These are phyloP conservation scores for Candida ponderosae DNA, from an alignment of 805 yeast species.

Conservation along the genomic window DNA sequence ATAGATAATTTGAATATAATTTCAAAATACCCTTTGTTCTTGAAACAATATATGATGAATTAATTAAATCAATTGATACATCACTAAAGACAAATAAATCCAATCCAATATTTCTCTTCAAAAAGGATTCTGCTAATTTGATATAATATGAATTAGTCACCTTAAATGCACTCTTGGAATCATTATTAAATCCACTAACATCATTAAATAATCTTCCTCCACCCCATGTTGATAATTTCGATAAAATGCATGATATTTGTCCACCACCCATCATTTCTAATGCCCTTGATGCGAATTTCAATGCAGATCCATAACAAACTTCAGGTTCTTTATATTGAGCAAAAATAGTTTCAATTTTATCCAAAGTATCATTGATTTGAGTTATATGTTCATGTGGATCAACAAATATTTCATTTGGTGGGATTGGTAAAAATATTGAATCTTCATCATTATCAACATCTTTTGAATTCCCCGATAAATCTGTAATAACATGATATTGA, in stretches of 20 bases:
- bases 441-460: constrained; percentile 5
- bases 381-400: constrained; percentile 61
- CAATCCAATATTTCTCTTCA: constrained; percentile 56
- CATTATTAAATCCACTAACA: constrained; percentile 26
- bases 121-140: constrained; percentile 47
- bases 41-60: constrained; percentile 54
- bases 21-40: constrained; percentile 66
- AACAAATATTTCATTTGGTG: constrained; percentile 64
- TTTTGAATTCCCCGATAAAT: constrained; percentile 32
- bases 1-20: constrained; percentile 59
- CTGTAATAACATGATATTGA: constrained; percentile 54
- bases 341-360: constrained; percentile 42
- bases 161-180: constrained; percentile 43
- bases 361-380: constrained; percentile 62
- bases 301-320: constrained; percentile 74
- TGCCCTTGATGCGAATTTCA: constrained; percentile 58
- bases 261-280: constrained; percentile 72
- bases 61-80: constrained; percentile 63
- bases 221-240: constrained; percentile 73
- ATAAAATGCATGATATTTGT: constrained; percentile 61
- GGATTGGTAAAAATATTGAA: constrained; percentile 65
- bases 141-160: constrained; percentile 58
- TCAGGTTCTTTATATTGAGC: constrained; percentile 36
- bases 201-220: constrained; percentile 52
- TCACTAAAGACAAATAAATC: constrained; percentile 68